Base-by-base conservation (phyloP, 768 basidiomycete genomes). In the Tylopilus sp. region DNA sequence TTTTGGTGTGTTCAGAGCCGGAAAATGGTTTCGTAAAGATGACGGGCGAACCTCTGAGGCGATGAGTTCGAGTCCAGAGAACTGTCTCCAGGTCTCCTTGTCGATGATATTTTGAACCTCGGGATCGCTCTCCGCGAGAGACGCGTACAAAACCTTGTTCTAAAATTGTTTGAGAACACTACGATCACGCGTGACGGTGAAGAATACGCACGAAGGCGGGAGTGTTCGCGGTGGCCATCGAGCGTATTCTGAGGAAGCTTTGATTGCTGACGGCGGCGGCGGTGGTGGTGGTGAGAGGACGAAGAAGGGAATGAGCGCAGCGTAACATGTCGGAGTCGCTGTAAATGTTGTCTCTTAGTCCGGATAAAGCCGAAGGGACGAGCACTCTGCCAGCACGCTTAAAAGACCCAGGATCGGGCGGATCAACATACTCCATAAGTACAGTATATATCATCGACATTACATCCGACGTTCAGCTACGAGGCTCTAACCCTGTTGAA, bases 21-120 rank as follows among this genome's bases (percentile, higher is more conserved):
- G 19, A 48, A 50, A 0, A 22, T 1, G 11, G 57, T 19, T 25
- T 4, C 0, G 24, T 36, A 34, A 45, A n/a, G 1, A 36, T 1
- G 24, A 25, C 17, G 56, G 31, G 6, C 78, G 59, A 56, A 95
- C 94, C 86, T 98, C 97, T 54, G 96, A 98, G 49, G 97, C 97
- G 68, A 99, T 98, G 69, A 99, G 88, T 76, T 98, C 97, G 57
- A 99, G 85, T 52, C 96, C 96, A 43, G 92, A 91, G 72, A 87
- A 96, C 78, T 98, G 96, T 62, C 96, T 78, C 95, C 94, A 98
- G 74, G 92, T 96, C 79, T 98, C 93, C 78, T 92, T 92, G 78
- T 98, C 94, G 76, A 99, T 91, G 78, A 99, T 92, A 71, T 95
- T 92, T 74, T 93, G 84, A 68, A 99, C 85, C 70, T 89, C 92